Conservation (phyloP, 768 basidiomycete genomes). For the Boletus edulis region DNA sequence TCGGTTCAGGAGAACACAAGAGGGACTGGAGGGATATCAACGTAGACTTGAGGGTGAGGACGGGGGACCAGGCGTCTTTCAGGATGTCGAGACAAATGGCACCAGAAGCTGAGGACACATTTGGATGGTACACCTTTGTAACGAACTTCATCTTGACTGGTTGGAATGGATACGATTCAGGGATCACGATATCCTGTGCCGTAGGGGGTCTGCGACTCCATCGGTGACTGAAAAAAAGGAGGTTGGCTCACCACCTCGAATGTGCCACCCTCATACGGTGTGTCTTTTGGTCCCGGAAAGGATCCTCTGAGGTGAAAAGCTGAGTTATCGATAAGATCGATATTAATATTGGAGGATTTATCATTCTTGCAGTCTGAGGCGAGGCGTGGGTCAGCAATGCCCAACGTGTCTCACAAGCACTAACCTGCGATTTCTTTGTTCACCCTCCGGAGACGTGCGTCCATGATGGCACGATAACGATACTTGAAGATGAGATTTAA, state of each 20-base stretch:
- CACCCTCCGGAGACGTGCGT: slow-evolving; percentile 85
- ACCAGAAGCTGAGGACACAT: slow-evolving; percentile 90
- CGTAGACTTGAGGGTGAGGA: slow-evolving; percentile 94
- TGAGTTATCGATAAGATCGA: slow-evolving; percentile 85
- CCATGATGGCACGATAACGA: slow-evolving; percentile 45
- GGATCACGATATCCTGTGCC: slow-evolving; percentile 84
- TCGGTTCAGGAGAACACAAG: slow-evolving; percentile 91
- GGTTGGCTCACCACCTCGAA: slow-evolving; percentile 78
- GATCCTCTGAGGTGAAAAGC: slow-evolving; percentile 91
- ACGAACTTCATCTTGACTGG: slow-evolving; percentile 99
- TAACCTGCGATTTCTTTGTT: slow-evolving; percentile 91
- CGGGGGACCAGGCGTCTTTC: slow-evolving; percentile 92
- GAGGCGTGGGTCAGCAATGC: slow-evolving; percentile 9
- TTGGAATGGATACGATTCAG: slow-evolving; percentile 88
- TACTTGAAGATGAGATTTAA: neutral
- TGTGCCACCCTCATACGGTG: slow-evolving; percentile 88
- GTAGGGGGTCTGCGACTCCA: slow-evolving; percentile 1
- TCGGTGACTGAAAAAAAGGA: slow-evolving; percentile 4
- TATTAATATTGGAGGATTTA: slow-evolving; percentile 80
- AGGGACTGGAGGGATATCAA: slow-evolving; percentile 93
- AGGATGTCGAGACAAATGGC: slow-evolving; percentile 90
- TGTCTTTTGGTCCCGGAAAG: slow-evolving; percentile 89
- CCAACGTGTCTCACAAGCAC: slow-evolving; percentile 11
- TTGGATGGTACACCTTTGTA: slow-evolving; percentile 95
- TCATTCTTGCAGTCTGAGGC: slow-evolving; percentile 89